phyloP scores from a whole-genome alignment of 495 filamentous ascomycete species.

The Daldinia grandis region DNA sequence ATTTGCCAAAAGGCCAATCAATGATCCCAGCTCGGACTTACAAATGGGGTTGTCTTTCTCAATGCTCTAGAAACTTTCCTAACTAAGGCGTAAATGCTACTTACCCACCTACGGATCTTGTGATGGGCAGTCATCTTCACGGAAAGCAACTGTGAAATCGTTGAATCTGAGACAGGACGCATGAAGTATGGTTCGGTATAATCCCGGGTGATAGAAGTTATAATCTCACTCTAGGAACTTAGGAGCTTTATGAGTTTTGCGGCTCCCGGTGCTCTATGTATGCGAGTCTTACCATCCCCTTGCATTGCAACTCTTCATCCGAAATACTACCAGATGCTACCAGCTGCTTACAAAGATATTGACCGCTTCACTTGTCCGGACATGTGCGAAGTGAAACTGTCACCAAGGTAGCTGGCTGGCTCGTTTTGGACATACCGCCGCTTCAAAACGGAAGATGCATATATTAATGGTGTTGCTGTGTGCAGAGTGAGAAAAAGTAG shows the following conservation, averaged over 20 bases:
- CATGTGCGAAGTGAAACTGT: conserved; percentile 38
- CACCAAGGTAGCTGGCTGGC: conserved; percentile 25
- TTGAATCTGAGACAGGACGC: not conserved
- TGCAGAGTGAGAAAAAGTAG: conserved; percentile 35
- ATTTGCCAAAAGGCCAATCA: conserved; percentile 24
- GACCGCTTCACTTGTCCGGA: conserved; percentile 37
- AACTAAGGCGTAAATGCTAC: conserved; percentile 12
- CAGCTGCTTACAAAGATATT: conserved; percentile 21
- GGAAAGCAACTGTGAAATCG: not conserved
- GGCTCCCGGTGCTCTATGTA: conserved; percentile 29
- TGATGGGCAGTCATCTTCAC: not conserved
- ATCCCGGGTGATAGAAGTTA: conserved; percentile 13
- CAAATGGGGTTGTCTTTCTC: not conserved
- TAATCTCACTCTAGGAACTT: not conserved
- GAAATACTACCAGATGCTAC: not conserved
- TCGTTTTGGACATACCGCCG: conserved; percentile 37
- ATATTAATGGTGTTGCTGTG: conserved; percentile 28
- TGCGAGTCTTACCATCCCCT: conserved; percentile 32
- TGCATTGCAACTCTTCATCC: conserved; percentile 18
- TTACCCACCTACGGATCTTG: not conserved
- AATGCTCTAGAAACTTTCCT: conserved; percentile 27
- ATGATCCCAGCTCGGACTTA: not conserved
- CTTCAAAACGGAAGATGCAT: conserved; percentile 31
- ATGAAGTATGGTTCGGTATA: conserved; percentile 19
- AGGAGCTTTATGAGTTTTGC: conserved; percentile 15